Evolutionary conservation across 305 asterid genomes (phyloP), one percentile per base, ranked within the genome.

Genomic region (Fraxinus latifolia): DNA sequence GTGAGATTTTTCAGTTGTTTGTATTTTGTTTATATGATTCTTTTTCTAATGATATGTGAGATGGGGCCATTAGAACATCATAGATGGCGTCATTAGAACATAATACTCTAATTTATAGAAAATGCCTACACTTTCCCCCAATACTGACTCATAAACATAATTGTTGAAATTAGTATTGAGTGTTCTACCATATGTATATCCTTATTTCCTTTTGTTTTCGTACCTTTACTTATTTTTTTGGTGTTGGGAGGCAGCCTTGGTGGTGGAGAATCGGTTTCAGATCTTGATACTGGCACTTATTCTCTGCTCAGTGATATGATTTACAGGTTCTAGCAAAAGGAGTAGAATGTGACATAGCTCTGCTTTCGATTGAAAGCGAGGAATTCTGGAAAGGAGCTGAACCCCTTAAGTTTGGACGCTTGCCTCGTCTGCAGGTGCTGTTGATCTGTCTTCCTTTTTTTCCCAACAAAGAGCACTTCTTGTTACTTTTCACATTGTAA

Each of bases 261-360:
- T 65, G 21, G 70, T 25, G 33, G 50, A 36, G 50, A 76, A 53
- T 65, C 65, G 72, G 82, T 39, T 80, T 14, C 55, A 19, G 53
- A 78, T 84, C 37, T 58, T 82, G 25, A 25, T 23, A 50, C 15
- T 77, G 79, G 27, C 23, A 31, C 87, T 84, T 50, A 82, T 75
- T 58, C 87, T 62, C 70, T 81, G 21, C 84, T 86, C 80, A 8
- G 47, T 87, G 71, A 77, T 82, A 29, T 50, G 14, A 84, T 85
- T 80, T 82, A 32, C 90, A 95, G 99, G 98, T 95, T 81, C 89
- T 95, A 79, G 97, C 99, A 25, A 90, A 93, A 89, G 99, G 97
- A 39, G 86, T 95, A 80, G 99, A 94, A 85, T 95, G 99, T 85
- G 99, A 95, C 80, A 92, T 94, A 88, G 99, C 99, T 83, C 89